Percentiles rank a stretch among this genome's conserved stretches.
phyloP scores from a whole-genome alignment of 2,329 filamentous ascomycete genomes.

The Epichloe elymi region DNA sequence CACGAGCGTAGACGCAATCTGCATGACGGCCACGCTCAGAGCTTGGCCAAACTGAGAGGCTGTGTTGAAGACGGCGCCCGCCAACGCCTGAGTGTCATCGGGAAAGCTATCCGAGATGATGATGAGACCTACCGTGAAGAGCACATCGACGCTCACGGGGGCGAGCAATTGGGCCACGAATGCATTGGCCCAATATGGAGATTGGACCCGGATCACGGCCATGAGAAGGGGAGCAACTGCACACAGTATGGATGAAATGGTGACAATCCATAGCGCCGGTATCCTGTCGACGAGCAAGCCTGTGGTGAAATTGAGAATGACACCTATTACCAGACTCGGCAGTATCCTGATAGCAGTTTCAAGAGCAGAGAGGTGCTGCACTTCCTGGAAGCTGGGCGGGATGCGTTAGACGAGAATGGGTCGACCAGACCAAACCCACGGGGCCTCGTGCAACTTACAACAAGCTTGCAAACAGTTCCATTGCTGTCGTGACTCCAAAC shows the following conservation, averaged over 20 bases:
- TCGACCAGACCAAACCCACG: neutral
- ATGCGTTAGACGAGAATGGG: neutral
- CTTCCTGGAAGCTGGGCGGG: slow-evolving; percentile 32
- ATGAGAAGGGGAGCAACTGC: slow-evolving; percentile 38
- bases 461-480: slow-evolving; percentile 34
- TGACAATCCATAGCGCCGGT: slow-evolving; percentile 25
- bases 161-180: slow-evolving; percentile 30
- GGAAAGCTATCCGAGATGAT: slow-evolving; percentile 42
- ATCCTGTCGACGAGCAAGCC: slow-evolving; percentile 33
- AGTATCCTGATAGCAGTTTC: slow-evolving; percentile 32
- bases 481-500: slow-evolving; percentile 29
- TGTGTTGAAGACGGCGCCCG: slow-evolving; percentile 49
- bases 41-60: slow-evolving; percentile 41
- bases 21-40: slow-evolving; percentile 32
- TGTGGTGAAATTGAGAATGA: slow-evolving; percentile 27
- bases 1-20: slow-evolving; percentile 28
- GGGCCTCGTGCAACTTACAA: slow-evolving; percentile 24
- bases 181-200: slow-evolving; percentile 37
- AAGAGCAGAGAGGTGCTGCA: slow-evolving; percentile 32
- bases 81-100: slow-evolving; percentile 42
- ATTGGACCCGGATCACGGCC: slow-evolving; percentile 34
- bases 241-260: slow-evolving; percentile 26
- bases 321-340: slow-evolving; percentile 30
- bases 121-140: slow-evolving; percentile 44
- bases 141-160: slow-evolving; percentile 30